phyloP scores from a whole-genome alignment of 345 rosid species.

The Turnera subulata region DNA sequence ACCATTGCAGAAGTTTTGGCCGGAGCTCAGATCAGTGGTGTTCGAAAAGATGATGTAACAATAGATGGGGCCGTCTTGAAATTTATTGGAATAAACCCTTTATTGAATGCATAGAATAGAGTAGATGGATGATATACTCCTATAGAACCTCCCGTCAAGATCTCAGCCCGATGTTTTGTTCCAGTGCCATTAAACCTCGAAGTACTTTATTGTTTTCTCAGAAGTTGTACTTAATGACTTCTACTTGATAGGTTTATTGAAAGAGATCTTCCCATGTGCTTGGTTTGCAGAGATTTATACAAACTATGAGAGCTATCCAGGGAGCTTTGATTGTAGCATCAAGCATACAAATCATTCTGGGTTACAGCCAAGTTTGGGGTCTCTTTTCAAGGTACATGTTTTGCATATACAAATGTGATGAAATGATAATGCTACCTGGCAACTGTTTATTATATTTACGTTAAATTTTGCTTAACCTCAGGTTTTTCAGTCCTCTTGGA shows the following conservation, averaged over 20 bases:
- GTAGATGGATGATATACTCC: too few species aligned
- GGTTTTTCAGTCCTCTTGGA: slow-evolving; percentile 96
- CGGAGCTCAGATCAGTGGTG: too few species aligned
- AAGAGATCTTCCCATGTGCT: slow-evolving; percentile 42
- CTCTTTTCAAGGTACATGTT: slow-evolving; percentile 73
- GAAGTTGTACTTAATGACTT: slow-evolving; percentile 21
- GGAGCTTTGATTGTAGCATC: slow-evolving; percentile 96
- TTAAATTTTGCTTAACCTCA: slow-evolving; percentile 22
- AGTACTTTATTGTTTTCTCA: slow-evolving; percentile 1
- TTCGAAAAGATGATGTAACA: too few species aligned
- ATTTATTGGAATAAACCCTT: too few species aligned
- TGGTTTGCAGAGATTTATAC: slow-evolving; percentile 72
- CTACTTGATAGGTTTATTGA: slow-evolving; percentile 41
- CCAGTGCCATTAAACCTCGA: neutral
- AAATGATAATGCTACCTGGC: neutral
- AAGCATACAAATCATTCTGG: slow-evolving; percentile 86
- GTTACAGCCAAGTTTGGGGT: slow-evolving; percentile 92
- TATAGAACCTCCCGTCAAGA: too few species aligned
- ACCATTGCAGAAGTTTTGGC: too few species aligned
- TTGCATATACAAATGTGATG: neutral
- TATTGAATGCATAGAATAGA: too few species aligned
- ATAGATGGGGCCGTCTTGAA: too few species aligned
- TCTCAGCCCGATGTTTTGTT: too few species aligned
- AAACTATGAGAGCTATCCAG: slow-evolving; percentile 95
- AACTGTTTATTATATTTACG: neutral